These are phyloP conservation scores for Epichloe elymi DNA, from an alignment of 2,329 filamentous ascomycete species.

Conservation along the genomic window DNA sequence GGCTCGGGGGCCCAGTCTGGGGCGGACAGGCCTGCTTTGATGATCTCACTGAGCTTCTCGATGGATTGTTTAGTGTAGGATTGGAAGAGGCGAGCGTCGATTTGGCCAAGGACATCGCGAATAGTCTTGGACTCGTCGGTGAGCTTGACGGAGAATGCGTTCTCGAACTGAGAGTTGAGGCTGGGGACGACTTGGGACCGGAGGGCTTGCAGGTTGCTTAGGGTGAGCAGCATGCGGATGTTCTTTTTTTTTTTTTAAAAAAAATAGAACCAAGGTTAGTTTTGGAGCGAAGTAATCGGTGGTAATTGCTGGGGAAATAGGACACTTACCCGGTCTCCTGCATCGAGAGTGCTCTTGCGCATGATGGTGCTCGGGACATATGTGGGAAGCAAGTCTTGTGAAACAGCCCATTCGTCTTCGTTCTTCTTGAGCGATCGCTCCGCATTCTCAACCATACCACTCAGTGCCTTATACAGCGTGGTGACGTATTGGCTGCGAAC, in stretches of 20 bases:
- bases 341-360: constrained; percentile 36
- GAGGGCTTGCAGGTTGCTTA: constrained; percentile 81
- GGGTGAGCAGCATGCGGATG: constrained; percentile 81
- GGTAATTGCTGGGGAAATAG: not conserved
- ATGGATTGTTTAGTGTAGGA: constrained; percentile 77
- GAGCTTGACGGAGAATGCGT: constrained; percentile 83
- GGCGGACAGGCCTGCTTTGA: constrained; percentile 58
- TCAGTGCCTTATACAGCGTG: constrained; percentile 85
- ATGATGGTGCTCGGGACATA: constrained; percentile 14
- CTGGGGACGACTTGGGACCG: constrained; percentile 71
- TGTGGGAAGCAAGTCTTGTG: constrained; percentile 28
- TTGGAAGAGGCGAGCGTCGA: constrained; percentile 81
- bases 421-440: constrained; percentile 57
- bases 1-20: constrained; percentile 56
- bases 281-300: constrained; percentile 7
- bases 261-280: not conserved
- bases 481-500: constrained; percentile 86
- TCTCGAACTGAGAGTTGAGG: constrained; percentile 87
- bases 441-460: constrained; percentile 94
- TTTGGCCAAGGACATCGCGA: constrained; percentile 77
- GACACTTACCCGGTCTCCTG: constrained; percentile 39
- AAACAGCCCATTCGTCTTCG: constrained; percentile 47
- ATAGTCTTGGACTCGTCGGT: constrained; percentile 90
- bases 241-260: constrained; percentile 56
- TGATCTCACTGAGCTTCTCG: constrained; percentile 52